These are phyloP conservation scores for Lichenothelia convexa DNA, from an alignment of 495 filamentous ascomycete species.

Conservation along the genomic window DNA sequence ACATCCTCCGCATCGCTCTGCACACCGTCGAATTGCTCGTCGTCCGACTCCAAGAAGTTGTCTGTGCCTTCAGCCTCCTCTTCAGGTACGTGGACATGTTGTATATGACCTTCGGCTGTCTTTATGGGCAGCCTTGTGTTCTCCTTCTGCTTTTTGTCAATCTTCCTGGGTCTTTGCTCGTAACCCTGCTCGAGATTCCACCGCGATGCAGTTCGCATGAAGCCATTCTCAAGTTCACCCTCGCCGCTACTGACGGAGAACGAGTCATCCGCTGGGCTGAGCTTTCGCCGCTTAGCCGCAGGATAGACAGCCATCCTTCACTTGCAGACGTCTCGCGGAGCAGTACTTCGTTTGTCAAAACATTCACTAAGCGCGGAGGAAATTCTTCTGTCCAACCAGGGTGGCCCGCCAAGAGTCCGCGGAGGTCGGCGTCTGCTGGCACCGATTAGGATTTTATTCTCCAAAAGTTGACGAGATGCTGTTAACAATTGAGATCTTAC, in stretches of 20 bases:
- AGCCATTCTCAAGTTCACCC: slow-evolving; percentile 13
- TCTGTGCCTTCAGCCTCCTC: slow-evolving; percentile 21
- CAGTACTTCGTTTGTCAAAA: too few relatives aligned
- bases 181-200: slow-evolving; percentile 92
- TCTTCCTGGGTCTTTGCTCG: slow-evolving; percentile 58
- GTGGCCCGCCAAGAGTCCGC: too few relatives aligned
- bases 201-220: slow-evolving; percentile 13
- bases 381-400: too few relatives aligned
- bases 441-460: too few relatives aligned
- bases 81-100: slow-evolving; percentile 30
- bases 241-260: too few relatives aligned
- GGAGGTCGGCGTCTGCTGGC: too few relatives aligned
- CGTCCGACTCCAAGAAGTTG: slow-evolving; percentile 32
- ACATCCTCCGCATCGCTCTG: slow-evolving; percentile 30
- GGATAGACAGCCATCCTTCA: too few relatives aligned
- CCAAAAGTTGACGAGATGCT: too few relatives aligned
- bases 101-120: slow-evolving; percentile 53
- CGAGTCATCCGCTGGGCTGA: slow-evolving; percentile 34
- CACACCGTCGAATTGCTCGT: slow-evolving; percentile 32
- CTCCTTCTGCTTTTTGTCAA: slow-evolving; percentile 42
- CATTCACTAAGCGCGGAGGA: too few relatives aligned
- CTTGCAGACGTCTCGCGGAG: too few relatives aligned
- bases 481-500: too few relatives aligned
- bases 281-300: slow-evolving; percentile 33
- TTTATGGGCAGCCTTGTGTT: slow-evolving; percentile 70